Percentiles rank a stretch among this genome's conserved stretches.
Conservation (phyloP, 306 rosid species). For the Sphenostylis stenocarpa region DNA sequence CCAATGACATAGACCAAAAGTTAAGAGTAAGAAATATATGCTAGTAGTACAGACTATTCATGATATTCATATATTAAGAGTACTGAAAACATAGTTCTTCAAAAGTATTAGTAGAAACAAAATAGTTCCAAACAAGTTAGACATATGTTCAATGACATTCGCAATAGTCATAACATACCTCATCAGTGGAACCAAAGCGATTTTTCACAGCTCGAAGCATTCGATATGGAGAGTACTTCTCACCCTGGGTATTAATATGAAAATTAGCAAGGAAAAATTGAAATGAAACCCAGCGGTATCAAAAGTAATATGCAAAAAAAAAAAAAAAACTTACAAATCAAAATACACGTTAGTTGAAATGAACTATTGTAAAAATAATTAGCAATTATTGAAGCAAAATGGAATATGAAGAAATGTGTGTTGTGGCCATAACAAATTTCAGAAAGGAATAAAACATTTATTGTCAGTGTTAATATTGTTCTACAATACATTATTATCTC, state of each 20-base stretch:
- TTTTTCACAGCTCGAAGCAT: slow-evolving; percentile 93
- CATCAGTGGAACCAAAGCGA: slow-evolving; percentile 93
- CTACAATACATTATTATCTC: not conserved
- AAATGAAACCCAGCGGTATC: not conserved
- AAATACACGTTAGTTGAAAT: not conserved
- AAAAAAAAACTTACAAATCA: slow-evolving; percentile 8
- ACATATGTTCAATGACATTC: not conserved
- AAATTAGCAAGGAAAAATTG: slow-evolving; percentile 26
- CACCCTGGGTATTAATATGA: slow-evolving; percentile 64
- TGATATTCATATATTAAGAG: slow-evolving; percentile 3
- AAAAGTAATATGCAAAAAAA: slow-evolving; percentile 3
- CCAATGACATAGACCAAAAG: not conserved
- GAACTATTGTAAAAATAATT: slow-evolving; percentile 10
- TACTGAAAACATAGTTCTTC: not conserved
- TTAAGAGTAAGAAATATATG: slow-evolving; percentile 7
- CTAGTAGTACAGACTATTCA: not conserved
- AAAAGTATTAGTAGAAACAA: slow-evolving; percentile 6
- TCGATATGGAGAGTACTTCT: slow-evolving; percentile 75
- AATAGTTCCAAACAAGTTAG: slow-evolving; percentile 12
- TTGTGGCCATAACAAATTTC: not conserved
- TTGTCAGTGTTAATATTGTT: not conserved
- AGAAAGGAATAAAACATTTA: not conserved
- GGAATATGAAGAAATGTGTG: not conserved
- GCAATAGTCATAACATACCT: slow-evolving; percentile 49
- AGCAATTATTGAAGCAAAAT: not conserved